These are phyloP conservation scores for Dimocarpus longan DNA, from an alignment of 345 rosid species.

Conservation along the genomic window DNA sequence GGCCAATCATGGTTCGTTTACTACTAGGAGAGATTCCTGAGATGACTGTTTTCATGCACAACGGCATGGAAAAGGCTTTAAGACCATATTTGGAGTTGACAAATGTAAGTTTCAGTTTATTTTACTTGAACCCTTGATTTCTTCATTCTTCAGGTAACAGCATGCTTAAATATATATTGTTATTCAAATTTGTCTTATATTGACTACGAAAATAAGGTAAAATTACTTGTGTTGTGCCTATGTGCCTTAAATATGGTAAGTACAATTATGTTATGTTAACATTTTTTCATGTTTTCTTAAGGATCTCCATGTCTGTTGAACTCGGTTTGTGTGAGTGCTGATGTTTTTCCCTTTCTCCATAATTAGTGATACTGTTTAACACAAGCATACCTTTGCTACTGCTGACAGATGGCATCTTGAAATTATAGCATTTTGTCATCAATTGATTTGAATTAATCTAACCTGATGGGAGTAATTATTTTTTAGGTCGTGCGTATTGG, in stretches of 20 bases:
- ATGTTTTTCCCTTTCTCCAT: neutral
- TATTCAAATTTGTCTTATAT: neutral
- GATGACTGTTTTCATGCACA: constrained; percentile 60
- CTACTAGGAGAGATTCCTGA: constrained; percentile 60
- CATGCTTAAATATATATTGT: neutral
- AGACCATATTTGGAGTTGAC: constrained; percentile 66
- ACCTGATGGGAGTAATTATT: neutral
- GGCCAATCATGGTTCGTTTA: constrained; percentile 56
- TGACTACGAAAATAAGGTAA: neutral
- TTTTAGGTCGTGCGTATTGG: constrained; percentile 59
- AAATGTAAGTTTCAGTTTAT: constrained; percentile 43
- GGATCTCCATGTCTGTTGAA: neutral
- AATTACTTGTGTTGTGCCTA: neutral
- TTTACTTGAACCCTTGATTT: neutral
- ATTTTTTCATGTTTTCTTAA: neutral
- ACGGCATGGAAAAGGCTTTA: constrained; percentile 61
- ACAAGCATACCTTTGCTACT: neutral
- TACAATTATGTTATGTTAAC: neutral
- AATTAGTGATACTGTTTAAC: constrained; percentile 4
- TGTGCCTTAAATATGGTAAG: neutral
- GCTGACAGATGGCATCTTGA: neutral
- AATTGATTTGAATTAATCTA: neutral
- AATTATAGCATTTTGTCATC: neutral
- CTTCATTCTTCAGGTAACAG: neutral
- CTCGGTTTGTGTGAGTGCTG: neutral